Percentiles rank a stretch among this genome's conserved stretches.
phyloP scores from a whole-genome alignment of 148 eudicot species.

The Arbutus unedo region DNA sequence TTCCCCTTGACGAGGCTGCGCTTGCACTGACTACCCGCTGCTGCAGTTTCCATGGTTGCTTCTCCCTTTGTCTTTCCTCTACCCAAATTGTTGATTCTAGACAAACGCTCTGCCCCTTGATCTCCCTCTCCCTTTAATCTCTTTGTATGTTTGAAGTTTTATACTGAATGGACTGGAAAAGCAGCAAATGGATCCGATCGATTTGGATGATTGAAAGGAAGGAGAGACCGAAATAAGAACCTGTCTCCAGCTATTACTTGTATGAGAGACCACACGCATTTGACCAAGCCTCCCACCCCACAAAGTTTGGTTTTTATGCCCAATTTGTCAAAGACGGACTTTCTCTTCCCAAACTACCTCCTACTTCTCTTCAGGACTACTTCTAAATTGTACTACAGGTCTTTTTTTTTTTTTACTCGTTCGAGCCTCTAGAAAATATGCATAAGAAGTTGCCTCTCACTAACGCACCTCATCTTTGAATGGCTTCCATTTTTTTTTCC shows the following conservation, averaged over 20 bases:
- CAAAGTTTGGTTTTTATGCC: neutral
- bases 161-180: too few relatives aligned
- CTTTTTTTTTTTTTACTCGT: neutral
- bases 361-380: too few relatives aligned
- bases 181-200: too few relatives aligned
- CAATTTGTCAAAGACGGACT: neutral
- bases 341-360: neutral
- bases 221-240: neutral
- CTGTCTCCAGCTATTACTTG: too few relatives aligned
- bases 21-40: neutral
- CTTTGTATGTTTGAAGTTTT: too few relatives aligned
- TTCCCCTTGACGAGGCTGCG: neutral
- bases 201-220: neutral
- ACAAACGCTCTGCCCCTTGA: neutral
- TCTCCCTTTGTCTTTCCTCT: neutral
- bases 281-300: neutral
- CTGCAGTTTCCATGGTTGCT: slow-evolving; percentile 1
- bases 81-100: neutral
- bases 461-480: slow-evolving; percentile 1
- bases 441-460: neutral
- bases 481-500: neutral
- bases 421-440: neutral
- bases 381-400: neutral
- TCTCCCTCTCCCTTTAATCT: neutral
- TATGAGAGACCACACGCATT: slow-evolving; percentile 16